These are phyloP conservation scores for Annulohypoxylon moriforme DNA, from an alignment of 495 filamentous ascomycete species.

Conservation along the genomic window DNA sequence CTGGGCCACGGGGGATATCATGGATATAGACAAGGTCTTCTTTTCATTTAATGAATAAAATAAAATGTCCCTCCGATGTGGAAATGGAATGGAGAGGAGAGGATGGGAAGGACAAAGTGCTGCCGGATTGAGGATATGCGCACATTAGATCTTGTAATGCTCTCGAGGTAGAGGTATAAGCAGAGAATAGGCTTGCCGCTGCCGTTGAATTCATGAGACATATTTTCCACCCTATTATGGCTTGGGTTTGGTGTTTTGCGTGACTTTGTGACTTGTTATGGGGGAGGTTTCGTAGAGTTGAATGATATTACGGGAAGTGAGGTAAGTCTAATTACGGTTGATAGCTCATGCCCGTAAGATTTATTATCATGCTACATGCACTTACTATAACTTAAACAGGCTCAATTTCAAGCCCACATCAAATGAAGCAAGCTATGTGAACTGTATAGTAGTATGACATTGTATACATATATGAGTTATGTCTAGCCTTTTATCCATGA, in stretches of 20 bases:
- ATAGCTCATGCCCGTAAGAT: no score
- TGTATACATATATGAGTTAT: no score
- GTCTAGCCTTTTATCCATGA: no score
- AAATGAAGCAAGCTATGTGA: no score
- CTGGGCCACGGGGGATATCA: conserved; percentile 20
- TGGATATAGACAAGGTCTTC: conserved; percentile 30
- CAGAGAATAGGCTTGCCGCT: conserved; percentile 24
- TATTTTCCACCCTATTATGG: conserved; percentile 22
- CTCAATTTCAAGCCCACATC: no score
- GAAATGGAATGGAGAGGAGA: background rate
- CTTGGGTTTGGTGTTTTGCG: background rate
- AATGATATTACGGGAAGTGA: no score
- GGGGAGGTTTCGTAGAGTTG: background rate
- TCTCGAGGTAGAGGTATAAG: conserved; percentile 23
- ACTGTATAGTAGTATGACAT: no score
- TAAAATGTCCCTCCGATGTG: conserved; percentile 14
- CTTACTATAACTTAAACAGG: no score
- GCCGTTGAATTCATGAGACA: conserved; percentile 39
- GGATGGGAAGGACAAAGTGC: conserved; percentile 17
- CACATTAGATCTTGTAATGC: conserved; percentile 36
- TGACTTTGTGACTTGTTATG: background rate
- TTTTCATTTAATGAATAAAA: conserved; percentile 27
- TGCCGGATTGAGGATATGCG: conserved; percentile 22
- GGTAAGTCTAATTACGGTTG: no score
- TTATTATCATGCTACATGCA: no score